Percentiles rank a stretch among this genome's conserved stretches.
Evolutionary conservation across 106 monocot species (phyloP).

Genomic region (Dioscorea zingiberensis): DNA sequence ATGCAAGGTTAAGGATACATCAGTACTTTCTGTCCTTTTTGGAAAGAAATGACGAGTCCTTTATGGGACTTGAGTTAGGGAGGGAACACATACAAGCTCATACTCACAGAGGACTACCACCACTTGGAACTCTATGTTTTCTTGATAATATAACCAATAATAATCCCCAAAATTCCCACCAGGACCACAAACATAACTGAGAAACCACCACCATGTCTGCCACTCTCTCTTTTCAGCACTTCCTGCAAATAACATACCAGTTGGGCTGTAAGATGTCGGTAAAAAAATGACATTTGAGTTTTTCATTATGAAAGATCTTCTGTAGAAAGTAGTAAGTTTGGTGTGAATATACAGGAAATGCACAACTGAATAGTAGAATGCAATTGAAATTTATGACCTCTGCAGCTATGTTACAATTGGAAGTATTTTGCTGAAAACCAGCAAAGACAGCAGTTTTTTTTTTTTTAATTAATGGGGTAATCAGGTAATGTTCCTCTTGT

Average conservation of each 20-base stretch:
- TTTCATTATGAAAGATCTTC: neutral
- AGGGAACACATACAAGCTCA: too few relatives aligned
- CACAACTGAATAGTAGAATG: neutral
- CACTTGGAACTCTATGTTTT: constrained; percentile 19
- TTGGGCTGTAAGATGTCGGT: neutral
- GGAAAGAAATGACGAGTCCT: neutral
- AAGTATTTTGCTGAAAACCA: neutral
- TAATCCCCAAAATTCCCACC: constrained; percentile 42
- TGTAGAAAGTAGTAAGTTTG: too few relatives aligned
- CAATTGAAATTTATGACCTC: neutral
- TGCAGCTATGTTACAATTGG: neutral
- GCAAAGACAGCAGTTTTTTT: too few relatives aligned
- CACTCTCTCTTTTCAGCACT: constrained; percentile 40
- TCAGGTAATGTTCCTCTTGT: too few relatives aligned
- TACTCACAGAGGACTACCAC: neutral
- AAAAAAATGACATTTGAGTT: too few relatives aligned
- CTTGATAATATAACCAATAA: constrained; percentile 58
- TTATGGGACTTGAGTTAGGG: neutral
- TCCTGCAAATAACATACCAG: constrained; percentile 29
- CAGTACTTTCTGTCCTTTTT: too few relatives aligned
- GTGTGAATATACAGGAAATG: neutral
- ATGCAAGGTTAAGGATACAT: too few relatives aligned
- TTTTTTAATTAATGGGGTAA: too few relatives aligned
- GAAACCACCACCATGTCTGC: constrained; percentile 48
- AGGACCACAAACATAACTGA: constrained; percentile 54